Conservation (phyloP, 345 rosid species). For the Citrus sp. region DNA sequence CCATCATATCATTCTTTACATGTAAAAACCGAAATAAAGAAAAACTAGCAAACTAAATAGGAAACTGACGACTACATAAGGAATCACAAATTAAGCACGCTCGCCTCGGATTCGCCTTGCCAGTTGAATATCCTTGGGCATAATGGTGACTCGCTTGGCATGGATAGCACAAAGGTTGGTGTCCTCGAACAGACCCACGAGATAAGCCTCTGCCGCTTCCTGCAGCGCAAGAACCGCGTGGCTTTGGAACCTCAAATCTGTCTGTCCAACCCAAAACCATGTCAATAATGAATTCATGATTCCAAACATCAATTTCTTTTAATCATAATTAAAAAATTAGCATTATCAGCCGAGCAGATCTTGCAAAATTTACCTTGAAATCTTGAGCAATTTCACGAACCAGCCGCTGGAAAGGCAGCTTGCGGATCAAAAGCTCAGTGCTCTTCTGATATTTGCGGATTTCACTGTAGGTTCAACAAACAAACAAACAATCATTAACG, state of each 20-base stretch:
- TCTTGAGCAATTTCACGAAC: conserved; percentile 80
- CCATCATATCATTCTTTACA: too few species aligned
- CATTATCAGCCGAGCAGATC: neutral
- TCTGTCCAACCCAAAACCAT: conserved; percentile 13
- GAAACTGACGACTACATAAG: neutral
- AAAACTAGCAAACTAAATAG: neutral
- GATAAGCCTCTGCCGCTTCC: conserved; percentile 71
- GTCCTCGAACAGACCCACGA: conserved; percentile 74
- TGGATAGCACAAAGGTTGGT: conserved; percentile 65
- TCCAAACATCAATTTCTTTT: neutral
- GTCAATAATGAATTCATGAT: neutral
- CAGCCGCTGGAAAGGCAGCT: conserved; percentile 65
- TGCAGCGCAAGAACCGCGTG: conserved; percentile 70
- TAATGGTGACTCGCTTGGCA: conserved; percentile 68
- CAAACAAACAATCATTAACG: neutral
- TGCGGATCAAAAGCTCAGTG: conserved; percentile 70
- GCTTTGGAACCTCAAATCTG: conserved; percentile 76
- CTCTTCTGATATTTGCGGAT: conserved; percentile 67
- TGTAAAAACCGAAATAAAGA: too few species aligned
- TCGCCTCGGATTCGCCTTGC: conserved; percentile 75
- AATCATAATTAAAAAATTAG: neutral
- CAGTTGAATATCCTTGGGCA: conserved; percentile 68
- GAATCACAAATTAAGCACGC: conserved; percentile 36
- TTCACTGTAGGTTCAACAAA: conserved; percentile 27
- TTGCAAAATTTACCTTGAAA: conserved; percentile 29